Base-by-base conservation (phyloP, 2,329 filamentous ascomycete genomes). In the Periconia macrospinosa region DNA sequence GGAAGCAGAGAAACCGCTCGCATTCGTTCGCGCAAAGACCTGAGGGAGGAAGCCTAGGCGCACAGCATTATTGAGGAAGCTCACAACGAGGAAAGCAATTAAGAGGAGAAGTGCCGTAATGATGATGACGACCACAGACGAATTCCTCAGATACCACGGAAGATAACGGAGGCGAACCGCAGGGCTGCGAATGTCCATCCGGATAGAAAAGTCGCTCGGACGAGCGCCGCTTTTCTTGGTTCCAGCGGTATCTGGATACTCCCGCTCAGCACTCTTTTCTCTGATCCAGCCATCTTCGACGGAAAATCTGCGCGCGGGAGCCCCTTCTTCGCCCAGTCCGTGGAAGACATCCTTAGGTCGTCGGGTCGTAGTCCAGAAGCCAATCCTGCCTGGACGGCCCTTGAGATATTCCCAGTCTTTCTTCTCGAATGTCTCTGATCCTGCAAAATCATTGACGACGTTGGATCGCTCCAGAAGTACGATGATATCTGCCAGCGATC, bases 381-480 rank as follows among this genome's bases (percentile, higher is more conserved):
- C 91, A n/a, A 97, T 81, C 43, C 89, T 82, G 62, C 93, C 86
- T 6, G 82, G 77, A 58, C 84, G 84, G 56, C 80, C 83, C 65
- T 79, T 82, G 47, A 75, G 77, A 42, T 83, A 79, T 57, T 79
- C 79, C 27, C 79, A 83, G 33, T 85, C 79, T 30, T 74, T 66
- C 45, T 80, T 78, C 8, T 75, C 73, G 42, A 85, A 80, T 0
- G 85, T 83, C 63, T 92, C 88, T 0, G 87, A 86, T 3, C 85
- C 84, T 13, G 83, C 80, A 71, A 92, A 96, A 64, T 89, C 88
- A 19, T 80, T 78, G 46, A 92, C 81, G 17, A 88, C 85, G 72
- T 96, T 96, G 59, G 90, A 92, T 55, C 89, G 84, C 59, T 91
- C 87, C 23, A 96, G 81, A 11, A 97, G 79, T 1, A 88, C 84